Evolutionary conservation across 192 early-diverging fungal species (phyloP).

Genomic region (Coemansia sp.): DNA sequence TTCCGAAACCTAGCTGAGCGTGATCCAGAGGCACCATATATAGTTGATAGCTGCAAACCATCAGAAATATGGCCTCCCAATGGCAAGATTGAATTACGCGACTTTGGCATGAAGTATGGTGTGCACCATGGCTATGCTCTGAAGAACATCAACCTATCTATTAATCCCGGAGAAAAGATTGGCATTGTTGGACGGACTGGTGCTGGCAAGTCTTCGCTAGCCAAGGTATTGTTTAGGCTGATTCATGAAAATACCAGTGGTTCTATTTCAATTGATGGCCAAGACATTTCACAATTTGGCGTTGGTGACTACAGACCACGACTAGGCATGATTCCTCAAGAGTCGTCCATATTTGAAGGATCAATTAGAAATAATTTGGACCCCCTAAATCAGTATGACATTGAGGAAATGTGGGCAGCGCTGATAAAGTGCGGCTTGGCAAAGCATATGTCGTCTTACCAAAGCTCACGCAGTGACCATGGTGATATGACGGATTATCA

Average conservation of each 20-base stretch:
- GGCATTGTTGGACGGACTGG: constrained; percentile 63
- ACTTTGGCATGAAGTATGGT: constrained; percentile 27
- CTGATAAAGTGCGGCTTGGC: constrained; percentile 22
- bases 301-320: constrained; percentile 62
- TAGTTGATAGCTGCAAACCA: not conserved
- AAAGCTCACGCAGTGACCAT: not conserved
- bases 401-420: constrained; percentile 21
- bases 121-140: constrained; percentile 29
- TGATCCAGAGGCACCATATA: constrained; percentile 12
- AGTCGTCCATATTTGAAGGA: constrained; percentile 66
- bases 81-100: constrained; percentile 33
- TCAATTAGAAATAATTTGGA: constrained; percentile 69
- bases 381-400: constrained; percentile 51
- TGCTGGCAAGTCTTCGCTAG: constrained; percentile 67
- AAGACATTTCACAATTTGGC: constrained; percentile 72
- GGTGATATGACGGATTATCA: not conserved
- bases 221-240: constrained; percentile 62
- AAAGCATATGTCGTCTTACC: not conserved
- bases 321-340: constrained; percentile 61
- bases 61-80: constrained; percentile 33
- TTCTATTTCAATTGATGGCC: constrained; percentile 73
- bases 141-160: constrained; percentile 46
- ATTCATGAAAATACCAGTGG: constrained; percentile 59
- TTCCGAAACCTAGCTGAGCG: constrained; percentile 1
- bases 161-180: constrained; percentile 61